Percentiles rank a stretch among this genome's conserved stretches.
phyloP scores from a whole-genome alignment of 371 early-diverging fungal species.

The Coemansia sp. region DNA sequence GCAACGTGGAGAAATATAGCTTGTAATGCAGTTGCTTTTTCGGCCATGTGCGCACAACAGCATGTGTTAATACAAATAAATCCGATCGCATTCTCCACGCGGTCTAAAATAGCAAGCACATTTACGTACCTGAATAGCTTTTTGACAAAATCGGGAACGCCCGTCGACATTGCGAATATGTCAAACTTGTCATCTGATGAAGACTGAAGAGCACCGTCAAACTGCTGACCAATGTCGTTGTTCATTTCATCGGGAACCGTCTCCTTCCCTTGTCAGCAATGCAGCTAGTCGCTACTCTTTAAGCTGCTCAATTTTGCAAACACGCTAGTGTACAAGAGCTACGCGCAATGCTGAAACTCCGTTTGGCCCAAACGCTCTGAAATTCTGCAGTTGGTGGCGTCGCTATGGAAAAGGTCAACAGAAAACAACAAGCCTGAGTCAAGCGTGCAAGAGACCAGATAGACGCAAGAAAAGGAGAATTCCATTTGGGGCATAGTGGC shows the following conservation, averaged over 20 bases:
- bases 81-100: neutral
- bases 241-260: constrained; percentile 23
- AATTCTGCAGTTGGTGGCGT: too few relatives aligned
- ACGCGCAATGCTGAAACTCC: neutral
- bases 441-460: neutral
- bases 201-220: constrained; percentile 38
- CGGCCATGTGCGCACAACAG: too few relatives aligned
- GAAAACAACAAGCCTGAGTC: neutral
- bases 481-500: neutral
- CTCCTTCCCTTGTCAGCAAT: neutral
- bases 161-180: constrained; percentile 49
- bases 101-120: neutral
- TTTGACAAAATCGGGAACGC: constrained; percentile 54
- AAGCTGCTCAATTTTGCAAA: neutral
- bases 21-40: neutral
- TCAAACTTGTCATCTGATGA: constrained; percentile 45
- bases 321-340: neutral
- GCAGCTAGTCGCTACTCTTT: neutral
- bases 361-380: too few relatives aligned
- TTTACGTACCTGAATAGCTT: constrained; percentile 51
- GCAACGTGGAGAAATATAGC: neutral
- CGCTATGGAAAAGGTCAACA: neutral
- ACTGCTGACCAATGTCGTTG: constrained; percentile 25
- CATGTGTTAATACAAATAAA: neutral
- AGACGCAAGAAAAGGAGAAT: constrained; percentile 2